Evolutionary conservation across 768 basidiomycete species (phyloP).

Genomic region (Lentinula raphanica): DNA sequence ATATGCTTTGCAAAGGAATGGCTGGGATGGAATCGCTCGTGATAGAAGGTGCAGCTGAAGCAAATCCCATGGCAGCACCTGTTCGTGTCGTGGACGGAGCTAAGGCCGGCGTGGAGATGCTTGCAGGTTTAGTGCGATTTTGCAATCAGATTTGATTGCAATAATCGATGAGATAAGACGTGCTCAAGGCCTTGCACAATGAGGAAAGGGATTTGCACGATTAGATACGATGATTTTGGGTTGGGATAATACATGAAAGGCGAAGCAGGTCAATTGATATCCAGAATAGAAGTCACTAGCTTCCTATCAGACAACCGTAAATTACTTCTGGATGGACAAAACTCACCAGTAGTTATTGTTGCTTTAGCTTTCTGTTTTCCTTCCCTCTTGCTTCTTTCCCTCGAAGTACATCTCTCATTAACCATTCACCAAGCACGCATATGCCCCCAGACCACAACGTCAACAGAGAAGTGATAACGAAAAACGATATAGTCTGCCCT

Average conservation of each 20-base stretch:
- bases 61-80: conserved; percentile 18
- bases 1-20: conserved; percentile 22
- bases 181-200: background rate
- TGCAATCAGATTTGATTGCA: background rate
- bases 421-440: conserved; percentile 63
- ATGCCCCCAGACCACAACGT: conserved; percentile 77
- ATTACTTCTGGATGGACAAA: no score
- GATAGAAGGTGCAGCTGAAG: conserved; percentile 17
- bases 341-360: no score
- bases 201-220: background rate
- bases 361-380: background rate
- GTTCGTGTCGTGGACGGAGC: conserved; percentile 32
- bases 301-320: no score
- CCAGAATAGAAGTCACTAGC: no score
- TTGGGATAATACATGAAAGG: background rate
- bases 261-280: no score
- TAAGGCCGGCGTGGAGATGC: conserved; percentile 31
- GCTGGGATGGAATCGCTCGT: conserved; percentile 27
- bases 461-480: conserved; percentile 76
- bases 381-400: background rate
- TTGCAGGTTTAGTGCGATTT: conserved; percentile 28
- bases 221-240: background rate
- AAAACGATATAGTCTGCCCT: conserved; percentile 84
- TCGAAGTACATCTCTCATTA: conserved; percentile 45
- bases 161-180: background rate